Percentiles rank a stretch among this genome's conserved stretches.
Conservation (phyloP, 2,329 filamentous ascomycete genomes). For the Fusarium citri region DNA sequence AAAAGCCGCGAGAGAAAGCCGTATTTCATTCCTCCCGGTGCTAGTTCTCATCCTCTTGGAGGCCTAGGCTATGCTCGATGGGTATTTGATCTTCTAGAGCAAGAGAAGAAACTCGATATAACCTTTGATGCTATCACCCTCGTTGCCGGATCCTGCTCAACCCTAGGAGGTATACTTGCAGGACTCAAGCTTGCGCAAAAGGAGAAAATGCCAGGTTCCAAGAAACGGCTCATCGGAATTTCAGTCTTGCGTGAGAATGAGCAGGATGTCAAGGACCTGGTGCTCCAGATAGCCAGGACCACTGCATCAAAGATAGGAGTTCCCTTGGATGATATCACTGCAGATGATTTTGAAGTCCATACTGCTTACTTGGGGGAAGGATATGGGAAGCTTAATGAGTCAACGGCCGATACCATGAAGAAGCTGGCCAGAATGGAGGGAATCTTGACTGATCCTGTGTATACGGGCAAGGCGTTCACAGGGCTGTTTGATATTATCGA, state of each 20-base stretch:
- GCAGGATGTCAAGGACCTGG: conserved; percentile 8
- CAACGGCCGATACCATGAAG: conserved; percentile 17
- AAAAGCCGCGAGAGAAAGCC: conserved; percentile 13
- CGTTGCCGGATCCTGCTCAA: conserved; percentile 30
- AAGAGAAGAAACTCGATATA: conserved; percentile 13
- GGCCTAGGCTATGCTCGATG: conserved; percentile 31
- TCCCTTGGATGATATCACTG: conserved; percentile 11
- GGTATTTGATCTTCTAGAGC: conserved; percentile 29
- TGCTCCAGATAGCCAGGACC: conserved; percentile 20
- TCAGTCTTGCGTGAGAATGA: not conserved
- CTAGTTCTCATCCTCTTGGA: conserved; percentile 22
- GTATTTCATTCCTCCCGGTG: conserved; percentile 23
- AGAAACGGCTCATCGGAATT: conserved; percentile 21
- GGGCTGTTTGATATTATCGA: conserved; percentile 10
- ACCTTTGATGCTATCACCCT: conserved; percentile 16
- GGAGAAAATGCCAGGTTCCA: not conserved
- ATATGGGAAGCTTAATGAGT: conserved; percentile 18
- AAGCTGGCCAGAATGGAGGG: conserved; percentile 23
- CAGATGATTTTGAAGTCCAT: conserved; percentile 23
- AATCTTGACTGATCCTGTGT: conserved; percentile 31
- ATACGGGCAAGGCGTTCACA: conserved; percentile 26
- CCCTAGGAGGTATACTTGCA: conserved; percentile 20
- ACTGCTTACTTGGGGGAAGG: conserved; percentile 16
- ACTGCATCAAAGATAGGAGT: conserved; percentile 25
- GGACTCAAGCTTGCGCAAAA: conserved; percentile 28